Evolutionary conservation across 495 filamentous ascomycete species (phyloP).

Genomic region (Aspergillus coremiiformis): DNA sequence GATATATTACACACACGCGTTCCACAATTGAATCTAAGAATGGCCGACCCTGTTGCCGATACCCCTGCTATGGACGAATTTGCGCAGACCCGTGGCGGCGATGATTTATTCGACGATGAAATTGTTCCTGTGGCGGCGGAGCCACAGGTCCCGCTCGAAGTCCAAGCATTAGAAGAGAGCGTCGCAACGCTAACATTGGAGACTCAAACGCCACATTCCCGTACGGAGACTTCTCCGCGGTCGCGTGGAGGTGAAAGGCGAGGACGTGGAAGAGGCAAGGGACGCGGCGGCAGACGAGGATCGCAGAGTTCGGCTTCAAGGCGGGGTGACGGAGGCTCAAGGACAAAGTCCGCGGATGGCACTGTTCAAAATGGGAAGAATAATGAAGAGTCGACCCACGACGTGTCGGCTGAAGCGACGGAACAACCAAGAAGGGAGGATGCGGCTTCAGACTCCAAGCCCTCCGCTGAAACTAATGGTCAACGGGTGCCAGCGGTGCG

Average conservation of each 20-base stretch:
- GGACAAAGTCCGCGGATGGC: constrained; percentile 13
- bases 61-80: constrained; percentile 39
- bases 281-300: constrained; percentile 24
- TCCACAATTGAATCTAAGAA: constrained; percentile 7
- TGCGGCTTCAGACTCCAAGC: constrained; percentile 10
- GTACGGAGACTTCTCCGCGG: constrained; percentile 20
- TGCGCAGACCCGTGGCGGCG: constrained; percentile 57
- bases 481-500: constrained; percentile 50
- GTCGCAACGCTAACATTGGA: constrained; percentile 11
- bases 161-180: constrained; percentile 10
- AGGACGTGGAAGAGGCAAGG: constrained; percentile 31
- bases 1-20: constrained; percentile 3
- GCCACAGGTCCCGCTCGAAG: constrained; percentile 25
- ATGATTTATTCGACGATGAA: constrained; percentile 68
- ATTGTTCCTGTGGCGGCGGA: constrained; percentile 52
- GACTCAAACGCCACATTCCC: constrained; percentile 9
- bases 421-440: constrained; percentile 22
- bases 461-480: constrained; percentile 20
- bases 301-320: constrained; percentile 26
- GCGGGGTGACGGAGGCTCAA: constrained; percentile 17
- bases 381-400: constrained; percentile 10
- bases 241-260: constrained; percentile 32
- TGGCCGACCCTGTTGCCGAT: constrained; percentile 18
- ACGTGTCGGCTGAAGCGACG: constrained; percentile 11
- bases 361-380: constrained; percentile 12